phyloP scores from a whole-genome alignment of 2,329 filamentous ascomycete species.

The Nothomitra cinnamomea region DNA sequence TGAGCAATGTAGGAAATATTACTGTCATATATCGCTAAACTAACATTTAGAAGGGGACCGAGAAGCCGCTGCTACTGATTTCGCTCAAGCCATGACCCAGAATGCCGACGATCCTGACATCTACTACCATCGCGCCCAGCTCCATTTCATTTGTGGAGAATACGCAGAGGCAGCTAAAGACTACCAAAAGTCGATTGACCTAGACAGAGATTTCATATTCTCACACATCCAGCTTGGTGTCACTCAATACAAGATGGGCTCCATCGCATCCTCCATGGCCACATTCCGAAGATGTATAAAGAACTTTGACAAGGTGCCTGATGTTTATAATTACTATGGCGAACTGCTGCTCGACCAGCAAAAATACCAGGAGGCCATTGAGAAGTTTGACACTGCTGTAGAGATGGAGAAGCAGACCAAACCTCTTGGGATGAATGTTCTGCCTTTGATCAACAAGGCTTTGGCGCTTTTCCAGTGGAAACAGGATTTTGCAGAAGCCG shows the following conservation, averaged over 20 bases:
- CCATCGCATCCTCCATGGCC: conserved; percentile 92
- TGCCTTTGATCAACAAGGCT: conserved; percentile 97
- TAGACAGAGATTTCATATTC: conserved; percentile 94
- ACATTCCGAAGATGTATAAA: conserved; percentile 96
- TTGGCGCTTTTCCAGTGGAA: conserved; percentile 97
- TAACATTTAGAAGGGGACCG: conserved; percentile 46
- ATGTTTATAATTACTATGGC: conserved; percentile 99
- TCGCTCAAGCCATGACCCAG: conserved; percentile 67
- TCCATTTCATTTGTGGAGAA: conserved; percentile 94
- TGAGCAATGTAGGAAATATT: conserved; percentile 25
- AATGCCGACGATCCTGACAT: conserved; percentile 87
- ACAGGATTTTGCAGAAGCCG: conserved; percentile 84
- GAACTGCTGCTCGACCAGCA: conserved; percentile 92
- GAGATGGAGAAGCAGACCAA: conserved; percentile 95
- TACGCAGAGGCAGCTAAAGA: conserved; percentile 90
- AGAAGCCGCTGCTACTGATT: conserved; percentile 74
- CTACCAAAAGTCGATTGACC: conserved; percentile 97
- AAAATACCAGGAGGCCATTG: conserved; percentile 86
- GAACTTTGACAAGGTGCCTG: conserved; percentile 91
- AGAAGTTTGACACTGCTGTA: conserved; percentile 97
- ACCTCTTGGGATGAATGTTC: conserved; percentile 90
- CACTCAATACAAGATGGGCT: conserved; percentile 99
- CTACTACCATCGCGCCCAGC: conserved; percentile 95
- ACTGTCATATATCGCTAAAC: conserved; percentile 8
- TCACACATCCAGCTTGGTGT: conserved; percentile 98